These are phyloP conservation scores for Heliamphora pulchella DNA, from an alignment of 179 eudicot genomes.

Conservation along the genomic window DNA sequence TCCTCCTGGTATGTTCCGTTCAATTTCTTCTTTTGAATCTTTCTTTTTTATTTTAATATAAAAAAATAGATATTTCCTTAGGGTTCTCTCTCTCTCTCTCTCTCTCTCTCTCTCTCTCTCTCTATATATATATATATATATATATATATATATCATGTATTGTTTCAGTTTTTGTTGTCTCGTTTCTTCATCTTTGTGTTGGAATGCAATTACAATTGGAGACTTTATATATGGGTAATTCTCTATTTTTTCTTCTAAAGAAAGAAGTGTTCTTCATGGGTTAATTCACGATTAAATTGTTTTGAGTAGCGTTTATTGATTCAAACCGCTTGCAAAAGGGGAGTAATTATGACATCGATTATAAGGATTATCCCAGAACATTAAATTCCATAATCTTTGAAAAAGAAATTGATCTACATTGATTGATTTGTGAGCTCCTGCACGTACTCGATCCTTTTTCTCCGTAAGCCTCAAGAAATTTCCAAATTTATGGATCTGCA, in stretches of 20 bases:
- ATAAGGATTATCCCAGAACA: not conserved
- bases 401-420: not conserved
- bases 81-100: not conserved
- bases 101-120: not conserved
- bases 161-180: not conserved
- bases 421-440: not conserved
- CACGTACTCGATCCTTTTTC: not conserved
- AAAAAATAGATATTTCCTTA: not conserved
- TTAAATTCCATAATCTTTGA: not conserved
- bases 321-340: not conserved
- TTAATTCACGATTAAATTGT: not conserved
- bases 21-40: not conserved
- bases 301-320: not conserved
- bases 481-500: not conserved
- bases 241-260: not conserved
- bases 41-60: not conserved
- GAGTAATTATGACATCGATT: not conserved
- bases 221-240: not conserved
- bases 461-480: not conserved
- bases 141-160: not conserved
- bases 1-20: constrained; percentile 18
- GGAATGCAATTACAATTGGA: not conserved
- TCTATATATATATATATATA: too few relatives aligned
- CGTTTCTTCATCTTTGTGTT: not conserved
- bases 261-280: not conserved